Evolutionary conservation across 371 early-diverging fungal species (phyloP).

Genomic region (Zancudomyces culisetae): DNA sequence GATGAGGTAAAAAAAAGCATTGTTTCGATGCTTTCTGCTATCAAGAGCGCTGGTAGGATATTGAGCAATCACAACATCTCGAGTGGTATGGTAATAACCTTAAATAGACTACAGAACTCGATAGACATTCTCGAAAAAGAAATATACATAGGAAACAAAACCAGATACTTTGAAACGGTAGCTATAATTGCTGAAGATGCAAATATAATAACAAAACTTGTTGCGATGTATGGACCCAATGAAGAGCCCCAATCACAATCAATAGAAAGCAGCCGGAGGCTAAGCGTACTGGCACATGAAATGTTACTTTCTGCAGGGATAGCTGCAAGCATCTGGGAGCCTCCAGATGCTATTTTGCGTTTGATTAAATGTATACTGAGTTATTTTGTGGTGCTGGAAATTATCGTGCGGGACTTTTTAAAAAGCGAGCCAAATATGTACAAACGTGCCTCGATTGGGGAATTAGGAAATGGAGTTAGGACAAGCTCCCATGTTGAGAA

Average conservation of each 20-base stretch:
- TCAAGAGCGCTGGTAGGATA: background rate
- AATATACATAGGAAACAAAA: slow-evolving; percentile 35
- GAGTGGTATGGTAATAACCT: slow-evolving; percentile 20
- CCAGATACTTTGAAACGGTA: slow-evolving; percentile 34
- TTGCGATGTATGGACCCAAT: slow-evolving; percentile 40
- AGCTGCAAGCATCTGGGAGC: slow-evolving; percentile 60
- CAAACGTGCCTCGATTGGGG: no score
- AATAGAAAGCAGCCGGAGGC: slow-evolving; percentile 23
- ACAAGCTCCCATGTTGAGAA: no score
- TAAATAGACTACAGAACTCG: slow-evolving; percentile 40
- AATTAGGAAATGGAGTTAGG: no score
- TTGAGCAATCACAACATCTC: background rate
- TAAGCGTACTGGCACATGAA: slow-evolving; percentile 61
- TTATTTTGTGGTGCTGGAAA: no score
- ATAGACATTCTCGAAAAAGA: slow-evolving; percentile 39
- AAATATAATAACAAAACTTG: slow-evolving; percentile 64
- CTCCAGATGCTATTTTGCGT: no score
- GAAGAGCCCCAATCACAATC: slow-evolving; percentile 45
- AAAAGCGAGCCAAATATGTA: no score
- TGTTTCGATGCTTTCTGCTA: no score
- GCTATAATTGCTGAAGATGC: slow-evolving; percentile 50
- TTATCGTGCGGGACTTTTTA: no score
- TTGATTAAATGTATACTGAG: no score
- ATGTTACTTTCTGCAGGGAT: slow-evolving; percentile 65
- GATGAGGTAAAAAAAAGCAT: no score